Evolutionary conservation across 768 basidiomycete genomes (phyloP).

Genomic region (Psilocybe tampanensis): DNA sequence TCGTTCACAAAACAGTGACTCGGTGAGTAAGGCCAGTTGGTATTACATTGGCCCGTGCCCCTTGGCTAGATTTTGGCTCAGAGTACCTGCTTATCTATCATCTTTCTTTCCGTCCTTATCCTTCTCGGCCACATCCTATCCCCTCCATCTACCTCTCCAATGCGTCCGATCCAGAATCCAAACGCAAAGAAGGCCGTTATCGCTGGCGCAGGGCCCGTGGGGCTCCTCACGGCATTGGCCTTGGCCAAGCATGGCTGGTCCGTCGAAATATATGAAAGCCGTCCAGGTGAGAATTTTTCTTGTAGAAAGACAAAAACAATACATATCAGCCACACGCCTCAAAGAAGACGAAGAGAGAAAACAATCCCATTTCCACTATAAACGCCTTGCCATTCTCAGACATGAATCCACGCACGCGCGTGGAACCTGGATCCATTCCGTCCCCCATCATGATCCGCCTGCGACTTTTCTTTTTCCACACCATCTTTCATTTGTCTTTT

Average conservation of each 20-base stretch:
- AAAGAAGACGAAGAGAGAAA: too few relatives aligned
- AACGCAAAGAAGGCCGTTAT: slow-evolving; percentile 49
- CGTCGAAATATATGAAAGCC: slow-evolving; percentile 78
- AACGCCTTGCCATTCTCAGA: too few relatives aligned
- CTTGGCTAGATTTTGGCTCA: too few relatives aligned
- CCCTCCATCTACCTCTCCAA: slow-evolving; percentile 1
- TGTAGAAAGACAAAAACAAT: background rate
- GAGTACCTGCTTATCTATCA: slow-evolving; percentile 2
- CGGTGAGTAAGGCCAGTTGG: too few relatives aligned
- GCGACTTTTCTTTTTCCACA: too few relatives aligned
- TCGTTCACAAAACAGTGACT: background rate
- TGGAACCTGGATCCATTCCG: too few relatives aligned
- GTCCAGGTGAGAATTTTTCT: slow-evolving; percentile 71
- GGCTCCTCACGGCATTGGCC: slow-evolving; percentile 86
- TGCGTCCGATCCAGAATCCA: background rate
- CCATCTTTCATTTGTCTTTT: too few relatives aligned
- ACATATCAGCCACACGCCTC: background rate
- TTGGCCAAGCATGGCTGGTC: slow-evolving; percentile 87
- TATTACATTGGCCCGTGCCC: too few relatives aligned
- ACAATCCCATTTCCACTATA: too few relatives aligned
- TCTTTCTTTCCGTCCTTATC: background rate
- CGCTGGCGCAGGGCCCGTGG: slow-evolving; percentile 93
- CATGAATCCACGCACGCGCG: too few relatives aligned
- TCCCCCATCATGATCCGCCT: too few relatives aligned
- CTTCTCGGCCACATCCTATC: slow-evolving; percentile 3